phyloP scores from a whole-genome alignment of 2,329 filamentous ascomycete species.

The Aspergillus japonicus region DNA sequence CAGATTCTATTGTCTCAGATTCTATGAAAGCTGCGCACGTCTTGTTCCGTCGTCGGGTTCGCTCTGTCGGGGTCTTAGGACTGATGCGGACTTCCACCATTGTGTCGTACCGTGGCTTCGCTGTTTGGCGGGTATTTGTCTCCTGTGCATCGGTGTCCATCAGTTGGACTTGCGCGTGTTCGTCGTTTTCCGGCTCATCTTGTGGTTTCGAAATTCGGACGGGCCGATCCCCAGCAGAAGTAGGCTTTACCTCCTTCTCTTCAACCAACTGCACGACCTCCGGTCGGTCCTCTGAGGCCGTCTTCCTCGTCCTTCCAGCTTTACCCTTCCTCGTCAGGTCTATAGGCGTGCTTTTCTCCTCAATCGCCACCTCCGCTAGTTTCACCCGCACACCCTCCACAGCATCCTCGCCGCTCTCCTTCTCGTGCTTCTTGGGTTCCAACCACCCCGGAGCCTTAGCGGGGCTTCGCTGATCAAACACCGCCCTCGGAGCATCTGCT shows the following conservation, averaged over 20 bases:
- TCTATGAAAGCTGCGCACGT: conserved; percentile 1
- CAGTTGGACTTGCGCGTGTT: neutral
- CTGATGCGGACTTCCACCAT: conserved; percentile 33
- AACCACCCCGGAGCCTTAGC: conserved; percentile 8
- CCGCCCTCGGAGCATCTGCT: conserved; percentile 35
- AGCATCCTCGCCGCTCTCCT: conserved; percentile 9
- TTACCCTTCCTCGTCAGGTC: neutral
- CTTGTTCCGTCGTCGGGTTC: neutral
- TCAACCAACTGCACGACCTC: neutral
- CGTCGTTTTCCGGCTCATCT: neutral
- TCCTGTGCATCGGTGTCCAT: conserved; percentile 2
- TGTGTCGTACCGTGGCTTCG: conserved; percentile 18
- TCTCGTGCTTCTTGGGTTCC: neutral
- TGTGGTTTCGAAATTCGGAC: neutral
- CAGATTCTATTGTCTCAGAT: conserved; percentile 11
- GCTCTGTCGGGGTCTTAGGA: neutral
- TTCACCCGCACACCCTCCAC: conserved; percentile 28
- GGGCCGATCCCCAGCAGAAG: neutral
- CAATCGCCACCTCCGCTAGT: conserved; percentile 29
- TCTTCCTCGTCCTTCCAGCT: neutral
- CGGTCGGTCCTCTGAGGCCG: too few species aligned
- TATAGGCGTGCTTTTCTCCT: conserved; percentile 11
- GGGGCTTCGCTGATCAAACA: conserved; percentile 35
- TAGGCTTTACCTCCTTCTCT: neutral
- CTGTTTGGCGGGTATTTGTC: neutral